phyloP scores from a whole-genome alignment of 805 yeast genomes.

The Ogataea allantospora region DNA sequence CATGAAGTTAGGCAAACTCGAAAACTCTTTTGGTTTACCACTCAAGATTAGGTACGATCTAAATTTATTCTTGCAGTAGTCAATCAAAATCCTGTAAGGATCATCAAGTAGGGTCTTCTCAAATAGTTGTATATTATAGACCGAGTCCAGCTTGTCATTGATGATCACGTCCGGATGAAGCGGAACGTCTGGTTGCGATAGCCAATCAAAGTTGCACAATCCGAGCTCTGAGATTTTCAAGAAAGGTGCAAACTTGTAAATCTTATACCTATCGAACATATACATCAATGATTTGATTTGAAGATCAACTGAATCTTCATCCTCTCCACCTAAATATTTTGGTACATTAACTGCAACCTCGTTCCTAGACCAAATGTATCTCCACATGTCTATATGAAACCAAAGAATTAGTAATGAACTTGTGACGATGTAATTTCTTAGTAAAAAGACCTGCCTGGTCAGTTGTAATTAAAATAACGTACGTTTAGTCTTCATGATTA shows the following conservation, averaged over 20 bases:
- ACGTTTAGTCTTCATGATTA: background rate
- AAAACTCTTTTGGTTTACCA: conserved; percentile 44
- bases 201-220: conserved; percentile 24
- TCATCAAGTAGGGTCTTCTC: conserved; percentile 44
- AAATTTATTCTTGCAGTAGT: conserved; percentile 65
- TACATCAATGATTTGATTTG: conserved; percentile 60
- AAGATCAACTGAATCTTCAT: conserved; percentile 58
- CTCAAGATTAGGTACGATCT: conserved; percentile 58
- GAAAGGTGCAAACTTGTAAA: conserved; percentile 45
- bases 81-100: conserved; percentile 64
- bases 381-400: conserved; percentile 20
- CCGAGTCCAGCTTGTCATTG: conserved; percentile 48
- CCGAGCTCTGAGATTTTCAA: conserved; percentile 33
- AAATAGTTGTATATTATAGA: conserved; percentile 51
- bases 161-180: conserved; percentile 18
- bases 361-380: conserved; percentile 37
- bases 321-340: conserved; percentile 42
- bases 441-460: background rate
- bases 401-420: background rate
- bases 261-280: conserved; percentile 50
- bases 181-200: conserved; percentile 5
- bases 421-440: background rate
- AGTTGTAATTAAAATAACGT: background rate
- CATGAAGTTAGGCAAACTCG: conserved; percentile 27
- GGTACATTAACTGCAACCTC: conserved; percentile 47